Base-by-base conservation (phyloP, 805 yeast species). In the Yarrowia sp. region DNA sequence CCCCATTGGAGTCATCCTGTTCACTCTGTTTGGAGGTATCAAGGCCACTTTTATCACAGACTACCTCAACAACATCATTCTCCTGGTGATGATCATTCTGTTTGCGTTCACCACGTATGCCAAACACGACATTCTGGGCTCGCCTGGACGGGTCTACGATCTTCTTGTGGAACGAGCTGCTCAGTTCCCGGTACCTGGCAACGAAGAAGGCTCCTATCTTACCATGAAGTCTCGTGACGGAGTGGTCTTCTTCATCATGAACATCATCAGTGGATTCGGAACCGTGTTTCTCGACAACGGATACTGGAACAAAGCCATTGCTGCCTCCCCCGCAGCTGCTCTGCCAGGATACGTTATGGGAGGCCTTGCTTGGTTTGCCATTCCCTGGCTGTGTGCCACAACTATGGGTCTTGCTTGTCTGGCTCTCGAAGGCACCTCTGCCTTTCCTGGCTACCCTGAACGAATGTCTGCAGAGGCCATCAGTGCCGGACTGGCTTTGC, bases 291-390 rank as follows among this genome's bases (percentile, higher is more conserved):
- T 91, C 73, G 97, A 91, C 77, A 89, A 89, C 72, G 95, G 96
- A 36, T 92, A 91, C 79, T 91, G 92, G 87, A 89, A 89, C 79
- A 91, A 91, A 79, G 96, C 96, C 12, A 89, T 92, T 76, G 91
- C 96, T 40, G 88, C 94, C 10, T 84, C 89, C 70, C 96, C 97
- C 26, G 89, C 87, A 10, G 87, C 95, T 56, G 91, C 96, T 40
- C 80, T 92, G 73, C 94, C 95, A 8, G 97, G 97, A 22, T 92
- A 92, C 78, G 87, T 91, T 35, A 79, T 90, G 70, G 97, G 97
- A 70, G 97, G 97, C 38, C 77, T 92, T 56, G 89, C 94, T 0
- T 92, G 97, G 97, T 89, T 91, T 76, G 93, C 97, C 9, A 88
- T 92, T 72, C 97, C 97, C 58, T 89, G 88, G 82, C 83, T 90